Percentiles rank a stretch among this genome's conserved stretches.
Conservation (phyloP, 1,139 yeast species). For the Blastobotrys petasosporus region DNA sequence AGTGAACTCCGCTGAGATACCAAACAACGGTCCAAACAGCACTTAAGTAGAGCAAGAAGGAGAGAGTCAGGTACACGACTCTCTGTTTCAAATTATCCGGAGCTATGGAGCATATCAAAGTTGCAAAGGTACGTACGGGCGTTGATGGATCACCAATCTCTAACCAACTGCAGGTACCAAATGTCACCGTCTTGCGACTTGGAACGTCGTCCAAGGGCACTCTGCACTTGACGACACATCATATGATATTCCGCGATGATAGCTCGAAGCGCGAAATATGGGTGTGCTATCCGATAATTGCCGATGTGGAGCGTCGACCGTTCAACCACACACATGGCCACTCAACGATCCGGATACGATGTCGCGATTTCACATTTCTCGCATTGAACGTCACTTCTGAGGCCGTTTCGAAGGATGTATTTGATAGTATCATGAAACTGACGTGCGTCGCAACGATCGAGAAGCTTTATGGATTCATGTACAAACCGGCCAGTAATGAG, state of each 20-base stretch:
- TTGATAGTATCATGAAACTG: constrained; percentile 59
- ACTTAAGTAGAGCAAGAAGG: too few relatives aligned
- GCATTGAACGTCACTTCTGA: constrained; percentile 68
- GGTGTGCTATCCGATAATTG: constrained; percentile 88
- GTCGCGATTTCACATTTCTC: constrained; percentile 83
- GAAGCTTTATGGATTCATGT: constrained; percentile 64
- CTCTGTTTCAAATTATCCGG: too few relatives aligned
- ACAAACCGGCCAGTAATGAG: constrained; percentile 56
- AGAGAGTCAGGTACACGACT: neutral
- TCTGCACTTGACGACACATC: constrained; percentile 75
- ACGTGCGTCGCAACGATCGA: constrained; percentile 53
- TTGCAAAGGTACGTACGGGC: constrained; percentile 41
- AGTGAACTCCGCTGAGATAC: too few relatives aligned
- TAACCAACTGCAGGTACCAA: constrained; percentile 50
- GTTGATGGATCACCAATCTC: neutral
- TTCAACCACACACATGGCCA: constrained; percentile 38
- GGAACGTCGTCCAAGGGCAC: constrained; percentile 65
- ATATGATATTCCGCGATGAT: constrained; percentile 64
- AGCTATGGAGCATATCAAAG: constrained; percentile 51
- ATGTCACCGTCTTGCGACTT: constrained; percentile 62
- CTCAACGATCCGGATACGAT: constrained; percentile 54
- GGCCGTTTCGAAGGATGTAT: constrained; percentile 60
- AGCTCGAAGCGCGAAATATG: constrained; percentile 61
- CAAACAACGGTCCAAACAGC: too few relatives aligned
- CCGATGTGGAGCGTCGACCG: constrained; percentile 51